Evolutionary conservation across 2,329 filamentous ascomycete genomes (phyloP).

Genomic region (Xylariales sp.): DNA sequence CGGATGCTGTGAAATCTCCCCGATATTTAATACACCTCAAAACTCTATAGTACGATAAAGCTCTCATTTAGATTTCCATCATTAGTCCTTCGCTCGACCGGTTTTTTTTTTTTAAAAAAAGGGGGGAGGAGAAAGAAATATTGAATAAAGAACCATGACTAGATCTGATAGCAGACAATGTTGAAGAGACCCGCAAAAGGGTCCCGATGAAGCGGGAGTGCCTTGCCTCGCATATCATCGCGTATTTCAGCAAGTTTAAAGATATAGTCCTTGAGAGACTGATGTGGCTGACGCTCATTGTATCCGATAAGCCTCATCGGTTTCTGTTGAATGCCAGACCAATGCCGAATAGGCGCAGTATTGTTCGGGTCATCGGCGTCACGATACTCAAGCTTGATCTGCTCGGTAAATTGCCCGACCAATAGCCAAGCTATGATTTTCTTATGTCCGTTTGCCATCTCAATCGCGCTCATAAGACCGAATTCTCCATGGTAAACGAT

Average conservation of each 20-base stretch:
- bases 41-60: too few species aligned
- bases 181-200: neutral
- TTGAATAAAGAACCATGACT: neutral
- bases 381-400: constrained; percentile 8
- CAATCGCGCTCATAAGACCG: constrained; percentile 13
- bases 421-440: constrained; percentile 25
- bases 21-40: too few species aligned
- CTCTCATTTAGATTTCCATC: too few species aligned
- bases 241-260: constrained; percentile 6
- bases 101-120: too few species aligned
- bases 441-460: constrained; percentile 16
- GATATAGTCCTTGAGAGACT: constrained; percentile 11
- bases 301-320: constrained; percentile 13
- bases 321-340: constrained; percentile 11
- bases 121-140: too few species aligned
- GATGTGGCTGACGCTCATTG: neutral
- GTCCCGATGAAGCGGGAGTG: constrained; percentile 10
- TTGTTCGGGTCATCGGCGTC: neutral
- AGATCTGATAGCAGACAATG: constrained; percentile 16
- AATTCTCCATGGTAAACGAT: constrained; percentile 24
- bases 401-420: constrained; percentile 26
- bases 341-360: neutral
- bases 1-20: too few species aligned
- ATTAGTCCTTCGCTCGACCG: too few species aligned
- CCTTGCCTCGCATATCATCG: neutral